Evolutionary conservation across 345 rosid species (phyloP), one percentile per base, ranked within the genome.

Genomic region (Salix caprea): DNA sequence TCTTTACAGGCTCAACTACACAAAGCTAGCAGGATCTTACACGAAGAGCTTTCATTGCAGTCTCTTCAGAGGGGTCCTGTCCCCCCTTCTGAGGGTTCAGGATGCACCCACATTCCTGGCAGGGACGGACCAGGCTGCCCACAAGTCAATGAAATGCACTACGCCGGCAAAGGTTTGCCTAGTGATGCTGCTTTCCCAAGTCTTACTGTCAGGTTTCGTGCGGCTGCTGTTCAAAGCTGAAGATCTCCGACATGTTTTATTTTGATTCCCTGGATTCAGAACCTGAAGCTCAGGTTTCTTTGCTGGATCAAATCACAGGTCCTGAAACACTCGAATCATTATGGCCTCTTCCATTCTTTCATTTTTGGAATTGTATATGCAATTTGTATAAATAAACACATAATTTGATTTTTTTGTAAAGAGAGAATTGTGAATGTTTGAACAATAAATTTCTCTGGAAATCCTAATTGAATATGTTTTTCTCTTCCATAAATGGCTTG

Each of bases 41-140:
- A 30, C 19, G 71, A 73, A 32, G 77, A 48, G 39, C 75, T 79
- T 8, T 4, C 8, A 11, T 71, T 86, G n/a, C 88, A 88, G 84
- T 80, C 89, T 69, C 89, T 91, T 64, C 82, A 84, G 34, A 87
- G 67, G 10, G 77, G 48, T 19, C 2, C 21, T 5, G 85, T 78
- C 9, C 76, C 87, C 78, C 81, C 90, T 46, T 84, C 88, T 1
- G 64, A 80, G 1, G 24, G 84, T 8, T 91, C 96, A 0, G 83
- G 89, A n/a, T 89, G 93, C 85, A 88, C 93, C 62, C 64, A 85
- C 81, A 85, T 88, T 48, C 93, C 96, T 5, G 85, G 87, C 0
- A 54, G 65, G 13, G 65, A 79, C 30, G 92, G 91, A 44, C 4
- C 84, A 2, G 28, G 66, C 44, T 89, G 96, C 40, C 89, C 84